Percentiles rank a stretch among this genome's conserved stretches.
Evolutionary conservation across 2,329 filamentous ascomycete genomes (phyloP).

Genomic region (Colletotrichum navitas): DNA sequence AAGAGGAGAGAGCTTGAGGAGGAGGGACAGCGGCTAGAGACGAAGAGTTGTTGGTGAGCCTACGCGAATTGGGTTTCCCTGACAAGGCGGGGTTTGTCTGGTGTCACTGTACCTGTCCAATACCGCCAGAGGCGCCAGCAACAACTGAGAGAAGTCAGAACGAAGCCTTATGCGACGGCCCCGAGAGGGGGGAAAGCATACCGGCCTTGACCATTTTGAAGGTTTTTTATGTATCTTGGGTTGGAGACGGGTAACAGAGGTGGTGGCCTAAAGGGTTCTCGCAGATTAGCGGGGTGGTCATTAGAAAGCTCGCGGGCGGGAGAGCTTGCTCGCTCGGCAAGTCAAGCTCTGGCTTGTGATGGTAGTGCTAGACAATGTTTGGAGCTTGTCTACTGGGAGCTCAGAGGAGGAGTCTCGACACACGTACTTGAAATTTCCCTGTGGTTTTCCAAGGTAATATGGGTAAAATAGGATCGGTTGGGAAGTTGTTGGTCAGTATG

Average conservation of each 20-base stretch:
- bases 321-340: constrained; percentile 32
- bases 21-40: constrained; percentile 88
- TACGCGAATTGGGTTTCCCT: constrained; percentile 16
- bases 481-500: constrained; percentile 13
- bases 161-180: not conserved
- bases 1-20: constrained; percentile 90
- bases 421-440: constrained; percentile 18
- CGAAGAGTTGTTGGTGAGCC: constrained; percentile 43
- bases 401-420: not conserved
- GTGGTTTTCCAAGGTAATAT: constrained; percentile 8
- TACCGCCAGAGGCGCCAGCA: constrained; percentile 97
- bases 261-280: constrained; percentile 26
- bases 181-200: constrained; percentile 52
- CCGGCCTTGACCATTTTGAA: constrained; percentile 72
- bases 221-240: constrained; percentile 44
- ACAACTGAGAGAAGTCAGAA: constrained; percentile 67
- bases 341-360: constrained; percentile 26
- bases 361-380: not conserved
- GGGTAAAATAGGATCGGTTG: not conserved
- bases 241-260: constrained; percentile 12
- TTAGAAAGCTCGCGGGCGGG: constrained; percentile 21
- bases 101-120: constrained; percentile 83
- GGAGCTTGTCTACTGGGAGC: constrained; percentile 1
- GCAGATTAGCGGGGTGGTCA: constrained; percentile 41
- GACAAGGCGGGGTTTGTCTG: constrained; percentile 22